Evolutionary conservation across 2,329 filamentous ascomycete genomes (phyloP), one percentile per base, ranked within the genome.

Genomic region (Beauveria medogensis): DNA sequence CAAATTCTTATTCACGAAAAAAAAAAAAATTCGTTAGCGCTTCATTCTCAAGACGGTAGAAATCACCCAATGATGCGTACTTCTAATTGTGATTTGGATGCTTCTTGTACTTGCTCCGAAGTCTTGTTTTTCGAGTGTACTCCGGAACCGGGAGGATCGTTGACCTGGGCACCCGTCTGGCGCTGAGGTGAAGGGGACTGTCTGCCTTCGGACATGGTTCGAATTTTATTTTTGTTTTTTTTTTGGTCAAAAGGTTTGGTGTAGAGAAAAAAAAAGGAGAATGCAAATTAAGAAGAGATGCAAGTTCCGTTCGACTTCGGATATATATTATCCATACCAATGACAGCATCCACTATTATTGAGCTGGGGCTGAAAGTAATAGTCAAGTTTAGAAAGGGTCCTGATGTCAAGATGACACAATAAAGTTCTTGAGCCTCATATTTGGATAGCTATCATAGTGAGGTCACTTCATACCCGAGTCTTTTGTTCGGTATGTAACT

Each of bases 341-440:
- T 16, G 37, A 16, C 16, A 24, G 22, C 40, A 20, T 41, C 53
- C 53, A 55, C 53, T 16, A 44, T 44, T 55, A 10, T 55, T 9
- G 10, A 20, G 6, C 14, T 14, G 40, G 6, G 2, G 3, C 24
- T 44, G 9, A 12, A 34, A 12, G 30, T 12, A 34, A 5, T 24
- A 24, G 24, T 24, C 10, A 12, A 34, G 30, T 34, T 34, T 34
- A 5, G 30, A 2, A 9, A 44, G 48, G 5, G 16, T 46, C 47
- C 40, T 59, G 56, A 59, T 59, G 56, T 59, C 56, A 59, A 37
- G 46, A 40, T 59, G 56, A 59, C 56, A 59, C 34, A 24, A 20
- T 12, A 0, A 24, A 40, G 2, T 16, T 12, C 1, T 4, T 22
- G n/a, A 57, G 18, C n/a, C 8, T 24, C 26, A 14, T 0, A 16